Evolutionary conservation across 768 basidiomycete species (phyloP).

Genomic region (Leccinum disarticulatum): DNA sequence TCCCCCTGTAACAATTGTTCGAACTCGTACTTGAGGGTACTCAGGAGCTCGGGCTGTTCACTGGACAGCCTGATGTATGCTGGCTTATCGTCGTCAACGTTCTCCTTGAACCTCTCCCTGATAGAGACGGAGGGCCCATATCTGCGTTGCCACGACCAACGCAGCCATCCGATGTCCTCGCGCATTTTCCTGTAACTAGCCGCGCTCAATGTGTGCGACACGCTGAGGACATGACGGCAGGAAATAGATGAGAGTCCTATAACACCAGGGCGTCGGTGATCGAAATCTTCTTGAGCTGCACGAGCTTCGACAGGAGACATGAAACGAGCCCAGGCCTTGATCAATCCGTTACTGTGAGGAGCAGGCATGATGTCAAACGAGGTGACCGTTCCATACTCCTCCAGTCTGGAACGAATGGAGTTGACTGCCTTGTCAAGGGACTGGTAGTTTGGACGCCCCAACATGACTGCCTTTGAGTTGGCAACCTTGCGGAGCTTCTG

Average conservation of each 20-base stretch:
- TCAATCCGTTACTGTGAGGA: slow-evolving; percentile 48
- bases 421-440: slow-evolving; percentile 36
- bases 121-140: slow-evolving; percentile 33
- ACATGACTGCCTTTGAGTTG: slow-evolving; percentile 48
- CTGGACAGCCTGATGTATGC: slow-evolving; percentile 50
- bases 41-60: slow-evolving; percentile 49
- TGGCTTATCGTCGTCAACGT: slow-evolving; percentile 8
- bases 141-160: slow-evolving; percentile 34
- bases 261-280: slow-evolving; percentile 45
- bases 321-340: slow-evolving; percentile 60
- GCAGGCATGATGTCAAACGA: slow-evolving; percentile 48
- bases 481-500: slow-evolving; percentile 47
- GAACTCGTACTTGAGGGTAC: slow-evolving; percentile 56
- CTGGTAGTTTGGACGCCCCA: slow-evolving; percentile 49
- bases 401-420: slow-evolving; percentile 38
- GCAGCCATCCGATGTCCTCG: slow-evolving; percentile 48
- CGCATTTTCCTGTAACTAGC: slow-evolving; percentile 41
- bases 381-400: slow-evolving; percentile 37
- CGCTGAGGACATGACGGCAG: slow-evolving; percentile 53
- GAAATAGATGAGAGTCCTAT: slow-evolving; percentile 47
- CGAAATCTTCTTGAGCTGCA: slow-evolving; percentile 45
- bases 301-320: slow-evolving; percentile 51
- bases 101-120: slow-evolving; percentile 20
- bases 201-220: slow-evolving; percentile 45
- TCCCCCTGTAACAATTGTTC: slow-evolving; percentile 67